Conservation (phyloP, 1,284 basidiomycete genomes). For the Puccinia horiana region DNA sequence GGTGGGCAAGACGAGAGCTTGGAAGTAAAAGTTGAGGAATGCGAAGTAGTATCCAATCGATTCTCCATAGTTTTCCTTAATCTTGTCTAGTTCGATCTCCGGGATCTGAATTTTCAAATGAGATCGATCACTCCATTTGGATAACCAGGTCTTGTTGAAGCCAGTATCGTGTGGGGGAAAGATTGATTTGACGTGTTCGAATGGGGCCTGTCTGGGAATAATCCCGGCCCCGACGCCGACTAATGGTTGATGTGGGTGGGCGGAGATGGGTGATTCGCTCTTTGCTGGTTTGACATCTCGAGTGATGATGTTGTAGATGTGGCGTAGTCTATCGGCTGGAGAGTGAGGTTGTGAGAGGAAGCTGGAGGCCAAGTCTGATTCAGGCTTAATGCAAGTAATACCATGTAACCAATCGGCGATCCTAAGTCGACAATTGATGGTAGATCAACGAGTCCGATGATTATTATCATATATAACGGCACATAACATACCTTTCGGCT, state of each 20-base stretch:
- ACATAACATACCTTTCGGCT: slow-evolving; percentile 66
- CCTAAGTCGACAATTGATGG: neutral
- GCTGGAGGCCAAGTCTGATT: slow-evolving; percentile 15
- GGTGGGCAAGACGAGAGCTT: slow-evolving; percentile 71
- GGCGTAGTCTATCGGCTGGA: slow-evolving; percentile 74
- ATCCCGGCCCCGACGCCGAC: slow-evolving; percentile 40
- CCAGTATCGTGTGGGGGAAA: slow-evolving; percentile 44
- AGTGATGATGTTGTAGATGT: slow-evolving; percentile 74
- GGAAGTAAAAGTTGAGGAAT: slow-evolving; percentile 80
- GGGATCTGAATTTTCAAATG: slow-evolving; percentile 63
- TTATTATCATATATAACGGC: neutral
- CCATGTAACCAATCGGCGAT: slow-evolving; percentile 69
- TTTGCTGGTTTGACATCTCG: slow-evolving; percentile 15
- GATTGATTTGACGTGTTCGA: slow-evolving; percentile 42
- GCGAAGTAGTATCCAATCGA: slow-evolving; percentile 85
- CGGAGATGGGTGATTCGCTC: slow-evolving; percentile 32
- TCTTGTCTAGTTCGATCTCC: slow-evolving; percentile 64
- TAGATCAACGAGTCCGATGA: neutral
- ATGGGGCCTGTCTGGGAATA: slow-evolving; percentile 32
- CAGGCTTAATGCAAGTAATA: slow-evolving; percentile 63
- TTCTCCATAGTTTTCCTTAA: slow-evolving; percentile 77
- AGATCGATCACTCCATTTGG: slow-evolving; percentile 59
- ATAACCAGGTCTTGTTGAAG: slow-evolving; percentile 37
- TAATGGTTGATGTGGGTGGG: slow-evolving; percentile 22
- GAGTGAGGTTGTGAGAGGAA: slow-evolving; percentile 63